Evolutionary conservation across 1,139 yeast genomes (phyloP), one percentile per base, ranked within the genome.

Genomic region (Keqinozyma sinolaborantium): DNA sequence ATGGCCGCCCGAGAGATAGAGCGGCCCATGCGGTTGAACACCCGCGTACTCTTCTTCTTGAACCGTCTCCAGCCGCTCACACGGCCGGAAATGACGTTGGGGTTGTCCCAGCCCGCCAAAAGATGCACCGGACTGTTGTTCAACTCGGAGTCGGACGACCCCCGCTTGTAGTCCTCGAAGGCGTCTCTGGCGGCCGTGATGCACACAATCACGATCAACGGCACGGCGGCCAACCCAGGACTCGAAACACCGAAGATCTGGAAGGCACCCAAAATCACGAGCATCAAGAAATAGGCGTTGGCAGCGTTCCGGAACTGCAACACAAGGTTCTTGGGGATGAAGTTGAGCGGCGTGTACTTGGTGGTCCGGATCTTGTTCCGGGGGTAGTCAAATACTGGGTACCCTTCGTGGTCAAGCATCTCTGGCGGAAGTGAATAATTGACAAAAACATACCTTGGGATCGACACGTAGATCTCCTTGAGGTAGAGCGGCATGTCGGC

Each of bases 361-460:
- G 98, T 88, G 2, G 98, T 90, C 64, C 97, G 81, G 48, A 92
- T 87, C 58, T 92, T 92, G 64, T 92, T 92, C 53, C 95, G 73
- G 3, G 95, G 80, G 53, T 82, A 92, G 10, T 51, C 43, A 8
- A 60, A 50, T 4, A 64, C 47, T 1, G 95, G 94, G 34, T 67
- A 58, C 11, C 87, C 87, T 4, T 78, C 70, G 29, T 72, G 31
- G 26, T 55, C 54, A 28, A 30, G 41, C 59, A 64, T 48, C 21
- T 49, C 41, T 2, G 44, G 45, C 0, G 73, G 73, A 25, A 66
- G 41, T 3, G 50, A 58, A 24, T 55, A 51, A 45, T 69, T 69
- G 35, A 64, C 70, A 37, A 49, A 69, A 11, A 69, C 50, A 27
- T 52, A 50, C 30, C 75, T 47, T 2, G 73, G 71, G 21, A 56